Base-by-base conservation (phyloP, 2,329 filamentous ascomycete species). In the Venturia oleaginea region DNA sequence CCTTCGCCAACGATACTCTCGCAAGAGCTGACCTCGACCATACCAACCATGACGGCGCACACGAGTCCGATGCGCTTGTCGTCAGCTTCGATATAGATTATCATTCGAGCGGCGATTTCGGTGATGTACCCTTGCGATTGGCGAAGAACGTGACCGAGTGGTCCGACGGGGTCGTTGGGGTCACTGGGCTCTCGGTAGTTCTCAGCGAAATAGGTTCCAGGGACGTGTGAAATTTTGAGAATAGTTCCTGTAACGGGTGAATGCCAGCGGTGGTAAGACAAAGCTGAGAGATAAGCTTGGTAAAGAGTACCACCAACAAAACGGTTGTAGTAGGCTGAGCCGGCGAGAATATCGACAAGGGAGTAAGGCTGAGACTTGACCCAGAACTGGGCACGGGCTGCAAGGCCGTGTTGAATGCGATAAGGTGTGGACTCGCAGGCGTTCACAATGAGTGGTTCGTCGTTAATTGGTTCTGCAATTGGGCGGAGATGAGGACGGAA, bases 1-100 rank as follows among this genome's bases (percentile, higher is more conserved):
- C 87, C 88, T 70, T 86, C 83, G 68, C 80, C 80, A 13, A 90
- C 86, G 0, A 84, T 88, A 60, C 90, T 85, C 62, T 91, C 87
- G 70, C 88, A 91, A 0, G 86, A 86, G 65, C 83, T 87, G 15
- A 91, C 88, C 74, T 92, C 89, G 51, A 85, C 86, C 89, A 92
- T 91, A 1, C 89, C 89, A 3, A 92, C 82, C 1, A 83, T 85
- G 15, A 92, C 77, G 67, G 91, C 88, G 0, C 82, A 86, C 79
- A 92, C 83, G 38, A 91, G 75, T 0, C 89, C 89, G 43, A 91
- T 85, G 1, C 78, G 78, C 1, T 80, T 78, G 67, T 89, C 86
- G 67, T 90, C 87, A 0, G 88, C 86, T 72, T 91, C 81, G 65
- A 91, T 84, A 70, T 89, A 84, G 67, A 92, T 85, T 55, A 92